A percentile compares a stretch with the other conserved stretches of the same genome.
phyloP scores from a whole-genome alignment of 208 protist species.

The Trypanosoma conorhini region DNA sequence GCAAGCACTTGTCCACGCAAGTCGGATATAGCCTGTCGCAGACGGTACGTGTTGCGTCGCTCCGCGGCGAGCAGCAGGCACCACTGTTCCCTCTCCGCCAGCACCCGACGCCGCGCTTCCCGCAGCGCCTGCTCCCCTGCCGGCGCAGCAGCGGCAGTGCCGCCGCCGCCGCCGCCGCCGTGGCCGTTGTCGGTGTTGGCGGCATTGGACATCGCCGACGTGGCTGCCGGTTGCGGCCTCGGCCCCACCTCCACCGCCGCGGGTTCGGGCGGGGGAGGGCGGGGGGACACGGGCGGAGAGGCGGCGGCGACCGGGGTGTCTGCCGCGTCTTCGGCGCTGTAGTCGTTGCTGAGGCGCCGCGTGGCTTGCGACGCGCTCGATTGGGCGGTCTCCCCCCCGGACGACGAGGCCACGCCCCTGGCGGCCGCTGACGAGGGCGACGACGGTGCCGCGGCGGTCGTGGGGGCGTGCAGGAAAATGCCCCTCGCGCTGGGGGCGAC shows the following conservation, averaged over 20 bases:
- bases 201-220: not conserved
- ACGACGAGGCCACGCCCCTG: not conserved
- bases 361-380: not conserved
- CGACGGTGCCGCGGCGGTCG: not conserved
- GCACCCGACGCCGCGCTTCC: not conserved
- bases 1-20: constrained; percentile 18
- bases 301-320: not conserved
- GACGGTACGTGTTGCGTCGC: constrained; percentile 10
- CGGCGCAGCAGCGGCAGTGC: not conserved
- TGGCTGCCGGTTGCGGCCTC: not conserved
- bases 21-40: constrained; percentile 16
- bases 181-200: too few species aligned
- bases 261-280: not conserved
- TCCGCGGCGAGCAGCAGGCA: constrained; percentile 27
- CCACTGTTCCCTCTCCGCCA: constrained; percentile 22
- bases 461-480: not conserved
- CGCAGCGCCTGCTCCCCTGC: not conserved
- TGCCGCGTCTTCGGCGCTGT: constrained; percentile 7
- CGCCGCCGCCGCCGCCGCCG: not conserved
- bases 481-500: not conserved
- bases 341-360: constrained; percentile 4
- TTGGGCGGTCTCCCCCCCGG: not conserved
- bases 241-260: too few species aligned
- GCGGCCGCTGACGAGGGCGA: not conserved
- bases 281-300: not conserved